Conservation (phyloP, 2,329 filamentous ascomycete species). For the Calonectria montana region DNA sequence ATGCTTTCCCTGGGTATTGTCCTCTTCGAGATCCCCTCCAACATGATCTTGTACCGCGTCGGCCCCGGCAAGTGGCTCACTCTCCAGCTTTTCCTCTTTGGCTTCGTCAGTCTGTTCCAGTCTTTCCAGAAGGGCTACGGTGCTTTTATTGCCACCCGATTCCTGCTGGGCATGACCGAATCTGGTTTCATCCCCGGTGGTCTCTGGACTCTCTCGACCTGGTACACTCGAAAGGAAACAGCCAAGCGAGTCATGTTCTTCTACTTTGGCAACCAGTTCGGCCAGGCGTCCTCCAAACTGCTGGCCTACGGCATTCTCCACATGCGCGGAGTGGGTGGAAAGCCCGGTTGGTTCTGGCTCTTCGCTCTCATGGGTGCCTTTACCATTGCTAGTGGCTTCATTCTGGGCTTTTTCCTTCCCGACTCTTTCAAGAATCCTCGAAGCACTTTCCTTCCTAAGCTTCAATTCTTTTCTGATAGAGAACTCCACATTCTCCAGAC, state of each 20-base stretch:
- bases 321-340: conserved; percentile 58
- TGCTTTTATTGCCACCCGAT: conserved; percentile 60
- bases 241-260: conserved; percentile 65
- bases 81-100: conserved; percentile 64
- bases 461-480: conserved; percentile 50
- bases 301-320: conserved; percentile 61
- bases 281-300: conserved; percentile 51
- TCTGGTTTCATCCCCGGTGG: conserved; percentile 66
- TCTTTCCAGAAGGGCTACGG: conserved; percentile 60
- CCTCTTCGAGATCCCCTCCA: conserved; percentile 54
- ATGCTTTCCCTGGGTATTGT: conserved; percentile 63
- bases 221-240: conserved; percentile 65
- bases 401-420: conserved; percentile 57
- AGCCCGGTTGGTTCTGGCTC: conserved; percentile 68
- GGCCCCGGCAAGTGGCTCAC: conserved; percentile 65
- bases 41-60: conserved; percentile 49
- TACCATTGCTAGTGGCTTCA: conserved; percentile 56
- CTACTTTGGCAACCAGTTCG: conserved; percentile 67
- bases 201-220: conserved; percentile 63
- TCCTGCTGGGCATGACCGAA: conserved; percentile 65
- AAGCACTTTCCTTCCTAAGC: conserved; percentile 53
- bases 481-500: conserved; percentile 56
- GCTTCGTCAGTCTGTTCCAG: conserved; percentile 65
- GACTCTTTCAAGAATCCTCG: conserved; percentile 57
- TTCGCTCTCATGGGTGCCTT: conserved; percentile 65